phyloP scores from a whole-genome alignment of 176 grass and related monocot species.

The Oryza punctata region DNA sequence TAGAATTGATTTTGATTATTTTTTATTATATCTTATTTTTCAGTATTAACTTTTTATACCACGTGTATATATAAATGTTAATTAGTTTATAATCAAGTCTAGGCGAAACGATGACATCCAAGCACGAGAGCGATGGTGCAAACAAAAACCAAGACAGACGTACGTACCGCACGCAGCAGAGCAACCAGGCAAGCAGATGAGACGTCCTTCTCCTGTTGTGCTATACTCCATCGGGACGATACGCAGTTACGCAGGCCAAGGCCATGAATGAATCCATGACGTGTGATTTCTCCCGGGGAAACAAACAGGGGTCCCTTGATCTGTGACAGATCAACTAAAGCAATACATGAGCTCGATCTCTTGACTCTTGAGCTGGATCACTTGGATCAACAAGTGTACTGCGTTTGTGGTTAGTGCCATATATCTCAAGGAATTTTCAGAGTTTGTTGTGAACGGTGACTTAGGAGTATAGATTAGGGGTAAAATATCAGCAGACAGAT shows the following conservation, averaged over 20 bases:
- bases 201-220: neutral
- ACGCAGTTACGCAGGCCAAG: neutral
- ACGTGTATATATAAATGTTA: no score
- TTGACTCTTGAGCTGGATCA: neutral
- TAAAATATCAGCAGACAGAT: no score
- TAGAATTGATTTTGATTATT: no score
- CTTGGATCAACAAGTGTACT: neutral
- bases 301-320: neutral
- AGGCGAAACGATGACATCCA: no score
- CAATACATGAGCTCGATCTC: neutral
- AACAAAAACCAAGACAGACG: neutral
- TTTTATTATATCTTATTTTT: no score
- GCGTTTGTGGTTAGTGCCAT: neutral
- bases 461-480: no score
- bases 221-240: neutral
- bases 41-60: no score
- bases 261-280: neutral
- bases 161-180: neutral
- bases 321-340: neutral
- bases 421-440: neutral
- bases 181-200: neutral
- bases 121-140: neutral
- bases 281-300: neutral
- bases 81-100: no score
- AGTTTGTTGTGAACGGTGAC: no score